Base-by-base conservation (phyloP, 352 stramenopile genomes). In the Albugo laibachii region DNA sequence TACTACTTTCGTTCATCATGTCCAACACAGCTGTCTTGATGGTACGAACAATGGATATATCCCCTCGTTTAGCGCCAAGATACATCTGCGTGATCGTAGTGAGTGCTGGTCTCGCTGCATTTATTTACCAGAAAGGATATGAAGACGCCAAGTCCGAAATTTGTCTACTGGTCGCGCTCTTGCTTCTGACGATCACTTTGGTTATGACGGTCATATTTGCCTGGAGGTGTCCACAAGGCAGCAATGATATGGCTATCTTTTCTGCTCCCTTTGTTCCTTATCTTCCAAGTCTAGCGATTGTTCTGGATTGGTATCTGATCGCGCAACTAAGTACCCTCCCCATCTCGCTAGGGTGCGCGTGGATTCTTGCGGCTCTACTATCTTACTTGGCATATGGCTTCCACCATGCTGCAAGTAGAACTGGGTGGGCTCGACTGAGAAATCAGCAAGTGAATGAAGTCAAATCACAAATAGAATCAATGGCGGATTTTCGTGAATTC, bases 1-100 rank as follows among this genome's bases (percentile, higher is more conserved):
- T 93, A 27, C 47, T 94, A 18, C 40, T 94, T n/a, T 85, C 74
- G 14, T 93, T 94, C 60, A 84, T 83, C 58, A 72, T 92, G 53
- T 69, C 77, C 27, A 92, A 89, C 48, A 56, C 60, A 24, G 66
- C 75, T 50, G 60, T 92, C 8, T 52, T 93, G 11, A 69, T 91
- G 48, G 52, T 81, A n/a, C 75, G 79, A 38, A 81, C 60, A 43
- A 62, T 63, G 43, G 65, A 79, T 19, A 56, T 64, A n/a, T 80
- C 70, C 14, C 65, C 76, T 11, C 45, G 16, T 10, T 54, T 66
- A 21, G 61, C 61, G 2, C 58, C 65, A 1, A 64, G 62, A 40
- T 55, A 78, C 21, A 76, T 72, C 24, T 55, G 38, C n/a, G 42
- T 44, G 15, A 65, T 60, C 12, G 63, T 82, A 18, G 49, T 48